Percentiles rank a stretch among this genome's conserved stretches.
phyloP scores from a whole-genome alignment of 2,329 filamentous ascomycete genomes.

The Scopulariopsis brevicaulis region DNA sequence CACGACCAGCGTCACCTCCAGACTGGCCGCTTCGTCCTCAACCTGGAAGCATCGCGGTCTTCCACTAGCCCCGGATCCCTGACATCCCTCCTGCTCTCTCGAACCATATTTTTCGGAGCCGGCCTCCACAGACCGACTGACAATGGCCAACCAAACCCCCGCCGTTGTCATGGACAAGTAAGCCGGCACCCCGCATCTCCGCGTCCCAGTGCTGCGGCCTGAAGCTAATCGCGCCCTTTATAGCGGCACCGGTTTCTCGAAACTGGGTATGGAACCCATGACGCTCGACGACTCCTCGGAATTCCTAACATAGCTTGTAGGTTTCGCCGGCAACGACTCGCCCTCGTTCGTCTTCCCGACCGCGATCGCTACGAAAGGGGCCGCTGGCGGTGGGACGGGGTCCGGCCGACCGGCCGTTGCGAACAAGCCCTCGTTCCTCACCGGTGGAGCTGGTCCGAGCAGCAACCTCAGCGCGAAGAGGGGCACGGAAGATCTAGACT shows the following conservation, averaged over 20 bases:
- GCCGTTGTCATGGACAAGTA: conserved; percentile 99
- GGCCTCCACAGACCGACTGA: neutral
- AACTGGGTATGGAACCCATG: conserved; percentile 62
- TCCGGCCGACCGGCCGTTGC: conserved; percentile 82
- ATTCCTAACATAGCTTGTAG: conserved; percentile 30
- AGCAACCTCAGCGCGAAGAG: conserved; percentile 84
- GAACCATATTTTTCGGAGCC: neutral
- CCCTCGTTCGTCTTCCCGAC: conserved; percentile 99
- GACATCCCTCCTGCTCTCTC: neutral
- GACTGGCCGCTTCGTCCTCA: neutral
- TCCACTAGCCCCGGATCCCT: neutral
- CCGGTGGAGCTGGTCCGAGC: conserved; percentile 72
- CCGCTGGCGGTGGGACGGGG: conserved; percentile 63
- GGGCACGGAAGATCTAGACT: conserved; percentile 94
- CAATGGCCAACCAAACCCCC: conserved; percentile 94
- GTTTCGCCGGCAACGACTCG: conserved; percentile 98
- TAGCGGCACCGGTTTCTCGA: conserved; percentile 98
- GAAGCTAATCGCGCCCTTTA: conserved; percentile 7
- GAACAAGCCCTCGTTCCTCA: conserved; percentile 92
- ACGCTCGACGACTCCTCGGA: neutral
- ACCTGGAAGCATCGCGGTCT: conserved; percentile 2
- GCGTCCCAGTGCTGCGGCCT: conserved; percentile 5
- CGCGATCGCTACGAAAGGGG: conserved; percentile 89
- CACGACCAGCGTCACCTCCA: conserved; percentile 4
- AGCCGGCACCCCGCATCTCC: conserved; percentile 29